phyloP scores from a whole-genome alignment of 225 moss, liverwort and hornwort genomes.

The Climacium dendroides region DNA sequence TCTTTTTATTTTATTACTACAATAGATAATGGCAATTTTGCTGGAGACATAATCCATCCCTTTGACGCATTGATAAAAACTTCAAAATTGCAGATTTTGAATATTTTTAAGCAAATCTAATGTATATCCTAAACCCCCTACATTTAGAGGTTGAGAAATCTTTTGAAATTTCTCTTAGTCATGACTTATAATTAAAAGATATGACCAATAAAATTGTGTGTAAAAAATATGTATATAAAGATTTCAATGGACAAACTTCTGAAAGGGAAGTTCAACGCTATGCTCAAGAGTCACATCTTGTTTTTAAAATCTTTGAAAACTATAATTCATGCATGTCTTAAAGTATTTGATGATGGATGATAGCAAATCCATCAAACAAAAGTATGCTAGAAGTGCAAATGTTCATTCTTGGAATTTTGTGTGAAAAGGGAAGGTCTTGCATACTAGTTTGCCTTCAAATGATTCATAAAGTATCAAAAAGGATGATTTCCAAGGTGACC shows the following conservation, averaged over 20 bases:
- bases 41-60: no score
- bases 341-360: no score
- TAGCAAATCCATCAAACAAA: rapidly evolving
- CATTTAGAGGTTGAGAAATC: neutral
- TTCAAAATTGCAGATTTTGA: neutral
- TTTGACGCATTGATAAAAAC: neutral
- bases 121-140: neutral
- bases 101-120: no score
- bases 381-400: neutral
- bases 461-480: neutral
- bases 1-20: neutral
- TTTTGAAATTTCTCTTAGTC: neutral
- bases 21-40: neutral
- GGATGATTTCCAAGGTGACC: neutral
- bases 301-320: neutral
- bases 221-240: neutral
- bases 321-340: no score
- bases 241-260: neutral
- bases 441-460: neutral
- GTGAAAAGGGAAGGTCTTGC: neutral
- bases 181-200: neutral
- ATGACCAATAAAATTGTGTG: neutral
- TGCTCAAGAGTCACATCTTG: neutral
- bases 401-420: neutral
- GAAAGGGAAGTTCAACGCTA: neutral